phyloP scores from a whole-genome alignment of 176 grass and related monocot species.

The Triticum monococcum region DNA sequence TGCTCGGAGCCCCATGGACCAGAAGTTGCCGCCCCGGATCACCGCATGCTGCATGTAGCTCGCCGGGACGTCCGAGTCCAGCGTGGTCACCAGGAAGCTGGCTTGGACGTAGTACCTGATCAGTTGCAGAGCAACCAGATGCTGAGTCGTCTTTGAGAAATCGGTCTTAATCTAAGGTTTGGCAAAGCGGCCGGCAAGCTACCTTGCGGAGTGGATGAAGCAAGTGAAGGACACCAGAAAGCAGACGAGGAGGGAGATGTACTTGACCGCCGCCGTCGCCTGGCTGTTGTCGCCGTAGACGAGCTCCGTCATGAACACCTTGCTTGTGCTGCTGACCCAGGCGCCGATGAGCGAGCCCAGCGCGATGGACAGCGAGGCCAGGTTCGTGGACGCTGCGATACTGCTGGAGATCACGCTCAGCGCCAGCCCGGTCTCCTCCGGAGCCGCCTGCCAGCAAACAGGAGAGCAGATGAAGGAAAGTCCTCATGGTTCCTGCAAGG shows the following conservation, averaged over 20 bases:
- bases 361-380: constrained; percentile 83
- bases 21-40: constrained; percentile 80
- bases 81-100: constrained; percentile 84
- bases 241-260: constrained; percentile 82
- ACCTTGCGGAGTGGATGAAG: constrained; percentile 95
- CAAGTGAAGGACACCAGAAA: constrained; percentile 89
- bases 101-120: constrained; percentile 85
- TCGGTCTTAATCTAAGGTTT: background rate
- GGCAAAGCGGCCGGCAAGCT: background rate
- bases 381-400: constrained; percentile 72
- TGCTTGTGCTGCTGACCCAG: constrained; percentile 74
- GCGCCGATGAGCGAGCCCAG: constrained; percentile 87
- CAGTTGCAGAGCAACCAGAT: background rate
- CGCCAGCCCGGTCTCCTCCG: constrained; percentile 59
- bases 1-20: constrained; percentile 75
- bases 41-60: constrained; percentile 69
- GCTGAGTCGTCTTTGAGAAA: background rate
- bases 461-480: background rate
- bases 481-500: background rate
- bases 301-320: constrained; percentile 73
- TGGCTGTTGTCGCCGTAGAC: constrained; percentile 78
- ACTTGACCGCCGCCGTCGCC: constrained; percentile 74
- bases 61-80: constrained; percentile 75
- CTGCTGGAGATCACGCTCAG: constrained; percentile 81
- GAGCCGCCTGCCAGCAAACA: constrained; percentile 20